Base-by-base conservation (phyloP, 1,284 basidiomycete genomes). In the Leccinum griseonigrum region DNA sequence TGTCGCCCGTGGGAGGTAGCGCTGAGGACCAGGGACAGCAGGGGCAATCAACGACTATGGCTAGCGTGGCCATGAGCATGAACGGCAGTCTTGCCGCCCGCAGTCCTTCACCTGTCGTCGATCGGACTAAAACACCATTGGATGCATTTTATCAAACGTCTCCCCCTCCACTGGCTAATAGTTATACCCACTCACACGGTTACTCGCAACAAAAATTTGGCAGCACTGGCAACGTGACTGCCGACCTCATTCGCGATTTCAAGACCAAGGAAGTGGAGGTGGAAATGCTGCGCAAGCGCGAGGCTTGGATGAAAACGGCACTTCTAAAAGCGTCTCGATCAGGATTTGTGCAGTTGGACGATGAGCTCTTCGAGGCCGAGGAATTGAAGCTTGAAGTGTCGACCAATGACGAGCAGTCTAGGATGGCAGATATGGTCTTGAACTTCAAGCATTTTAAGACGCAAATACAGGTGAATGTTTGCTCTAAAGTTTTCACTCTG, bases 391-490 rank as follows among this genome's bases (percentile, higher is more conserved):
- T 79, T 26, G 77, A 75, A 54, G 74, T 69, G 16, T 76, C 64
- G 28, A 56, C 63, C 43, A 63, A 75, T 56, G 75, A 71, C 71
- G 69, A 76, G 16, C 75, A 80, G 63, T 73, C 77, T 60, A 84
- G 85, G 66, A 78, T 91, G 60, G 80, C 86, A 6, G 91, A 94
- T 67, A 84, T 92, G 71, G 81, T 94, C 6, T 78, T 97, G 63
- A 86, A 85, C 69, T 85, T 98, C 71, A 98, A 97, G 79, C 90
- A 95, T 70, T 91, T 97, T 74, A 90, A 91, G 73, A 91, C 94
- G 4, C 84, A 86, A 64, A 84, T 97, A 60, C 94, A 97, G 86
- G 95, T 95, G 64, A 71, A 85, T 78, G 14, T 58, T 16, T 46
- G 0, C 16, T 55, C 63, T 3, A 65, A 66, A 31, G 57, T 56